Percentiles rank a stretch among this genome's conserved stretches.
Conservation (phyloP, 164 flowering plant species). For the Dillenia turbinata region DNA sequence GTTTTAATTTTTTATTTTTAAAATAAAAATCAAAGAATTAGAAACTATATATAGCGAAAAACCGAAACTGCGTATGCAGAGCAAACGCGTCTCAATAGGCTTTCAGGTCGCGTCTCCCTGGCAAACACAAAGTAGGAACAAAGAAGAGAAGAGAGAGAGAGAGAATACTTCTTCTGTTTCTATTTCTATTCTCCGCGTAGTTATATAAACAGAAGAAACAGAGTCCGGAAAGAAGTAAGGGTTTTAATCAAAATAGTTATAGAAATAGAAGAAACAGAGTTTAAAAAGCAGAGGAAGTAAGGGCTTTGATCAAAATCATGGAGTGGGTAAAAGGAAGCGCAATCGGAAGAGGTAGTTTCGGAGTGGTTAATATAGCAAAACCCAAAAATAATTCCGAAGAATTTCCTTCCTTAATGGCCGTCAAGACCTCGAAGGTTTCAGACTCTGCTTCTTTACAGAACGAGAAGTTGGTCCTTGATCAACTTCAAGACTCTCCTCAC, state of each 20-base stretch:
- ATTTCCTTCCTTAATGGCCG: slow-evolving; percentile 36
- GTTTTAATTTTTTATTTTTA: no score
- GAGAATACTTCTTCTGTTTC: no score
- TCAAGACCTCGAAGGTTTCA: slow-evolving; percentile 34
- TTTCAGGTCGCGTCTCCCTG: no score
- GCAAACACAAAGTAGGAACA: no score
- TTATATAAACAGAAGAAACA: not conserved
- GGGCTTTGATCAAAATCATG: slow-evolving; percentile 20
- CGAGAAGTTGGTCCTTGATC: slow-evolving; percentile 37
- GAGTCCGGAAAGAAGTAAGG: not conserved
- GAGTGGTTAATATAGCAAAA: slow-evolving; percentile 39
- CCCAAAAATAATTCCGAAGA: slow-evolving; percentile 1
- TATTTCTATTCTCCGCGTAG: no score
- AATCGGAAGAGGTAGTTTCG: slow-evolving; percentile 61
- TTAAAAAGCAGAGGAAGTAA: not conserved
- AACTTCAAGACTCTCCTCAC: slow-evolving; percentile 28
- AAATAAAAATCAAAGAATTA: no score
- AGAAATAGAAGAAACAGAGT: not conserved
- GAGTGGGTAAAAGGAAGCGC: slow-evolving; percentile 55
- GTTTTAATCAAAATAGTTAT: no score
- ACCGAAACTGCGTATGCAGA: no score
- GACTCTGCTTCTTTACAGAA: slow-evolving; percentile 29
- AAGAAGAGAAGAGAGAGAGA: no score
- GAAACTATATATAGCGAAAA: no score
- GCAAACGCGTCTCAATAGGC: no score